phyloP scores from a whole-genome alignment of 1,284 basidiomycete species.

The Leccinum griseonigrum region DNA sequence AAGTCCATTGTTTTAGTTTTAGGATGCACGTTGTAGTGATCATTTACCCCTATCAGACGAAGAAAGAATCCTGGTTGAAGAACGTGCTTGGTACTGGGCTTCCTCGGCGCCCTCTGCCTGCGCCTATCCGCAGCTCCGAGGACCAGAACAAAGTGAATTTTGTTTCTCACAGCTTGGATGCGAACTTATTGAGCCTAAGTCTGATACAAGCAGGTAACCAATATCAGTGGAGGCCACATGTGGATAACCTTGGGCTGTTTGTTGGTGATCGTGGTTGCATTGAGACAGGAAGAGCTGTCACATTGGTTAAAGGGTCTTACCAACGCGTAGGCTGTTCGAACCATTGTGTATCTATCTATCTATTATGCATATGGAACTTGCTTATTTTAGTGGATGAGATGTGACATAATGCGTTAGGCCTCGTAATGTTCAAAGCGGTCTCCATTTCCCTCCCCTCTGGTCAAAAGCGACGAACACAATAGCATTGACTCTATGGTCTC shows the following conservation, averaged over 20 bases:
- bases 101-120: constrained; percentile 14
- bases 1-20: constrained; percentile 14
- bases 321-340: constrained; percentile 3
- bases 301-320: constrained; percentile 3
- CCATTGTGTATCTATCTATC: not conserved
- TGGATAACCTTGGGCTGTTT: constrained; percentile 8
- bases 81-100: constrained; percentile 15
- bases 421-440: not conserved
- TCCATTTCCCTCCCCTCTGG: not conserved
- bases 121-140: not conserved
- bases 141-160: constrained; percentile 13
- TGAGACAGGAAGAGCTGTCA: constrained; percentile 1
- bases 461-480: too few relatives aligned
- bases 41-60: constrained; percentile 9
- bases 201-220: constrained; percentile 4
- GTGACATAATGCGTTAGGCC: not conserved
- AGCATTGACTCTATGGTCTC: not conserved
- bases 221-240: not conserved
- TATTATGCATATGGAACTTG: not conserved
- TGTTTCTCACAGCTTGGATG: not conserved
- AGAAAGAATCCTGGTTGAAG: constrained; percentile 26
- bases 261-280: constrained; percentile 10
- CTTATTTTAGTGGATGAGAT: not conserved
- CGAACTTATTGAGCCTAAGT: constrained; percentile 16
- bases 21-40: not conserved